Evolutionary conservation across 176 grass and related monocot genomes (phyloP).

Genomic region (Chrysopogon serrulatus): DNA sequence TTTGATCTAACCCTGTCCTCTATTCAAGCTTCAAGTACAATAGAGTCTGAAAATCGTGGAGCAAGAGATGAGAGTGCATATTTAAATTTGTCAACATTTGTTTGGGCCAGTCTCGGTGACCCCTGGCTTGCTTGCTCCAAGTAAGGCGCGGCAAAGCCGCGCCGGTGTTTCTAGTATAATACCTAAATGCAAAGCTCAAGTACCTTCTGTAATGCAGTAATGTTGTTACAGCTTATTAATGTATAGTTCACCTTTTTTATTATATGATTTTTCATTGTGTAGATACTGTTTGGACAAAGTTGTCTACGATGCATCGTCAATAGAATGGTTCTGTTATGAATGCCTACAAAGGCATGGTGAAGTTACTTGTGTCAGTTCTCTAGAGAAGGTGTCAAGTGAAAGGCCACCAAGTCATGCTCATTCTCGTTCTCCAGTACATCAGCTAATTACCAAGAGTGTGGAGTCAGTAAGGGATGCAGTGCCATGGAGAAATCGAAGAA

Average conservation of each 20-base stretch:
- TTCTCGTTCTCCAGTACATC: not conserved
- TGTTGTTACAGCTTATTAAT: not conserved
- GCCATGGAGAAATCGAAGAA: not conserved
- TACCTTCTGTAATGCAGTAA: not conserved
- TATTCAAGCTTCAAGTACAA: no score
- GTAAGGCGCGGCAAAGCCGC: no score
- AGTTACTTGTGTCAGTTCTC: slow-evolving; percentile 2
- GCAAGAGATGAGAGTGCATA: no score
- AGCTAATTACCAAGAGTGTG: slow-evolving; percentile 5
- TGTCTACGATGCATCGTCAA: slow-evolving; percentile 13
- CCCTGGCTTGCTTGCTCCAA: no score
- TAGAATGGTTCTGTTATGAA: slow-evolving; percentile 32
- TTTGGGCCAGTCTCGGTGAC: no score
- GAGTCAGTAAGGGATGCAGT: not conserved
- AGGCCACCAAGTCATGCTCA: not conserved
- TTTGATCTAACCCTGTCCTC: no score
- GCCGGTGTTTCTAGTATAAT: no score
- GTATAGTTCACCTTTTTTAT: slow-evolving; percentile 4
- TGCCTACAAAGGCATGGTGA: not conserved
- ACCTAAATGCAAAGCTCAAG: not conserved
- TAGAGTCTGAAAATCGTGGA: no score
- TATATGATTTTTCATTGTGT: slow-evolving; percentile 8
- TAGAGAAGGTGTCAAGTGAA: slow-evolving; percentile 12
- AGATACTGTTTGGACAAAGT: slow-evolving; percentile 40
- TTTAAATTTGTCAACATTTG: no score